These are phyloP conservation scores for Scutellaria barbata DNA, from an alignment of 257 asterid species.

Conservation along the genomic window DNA sequence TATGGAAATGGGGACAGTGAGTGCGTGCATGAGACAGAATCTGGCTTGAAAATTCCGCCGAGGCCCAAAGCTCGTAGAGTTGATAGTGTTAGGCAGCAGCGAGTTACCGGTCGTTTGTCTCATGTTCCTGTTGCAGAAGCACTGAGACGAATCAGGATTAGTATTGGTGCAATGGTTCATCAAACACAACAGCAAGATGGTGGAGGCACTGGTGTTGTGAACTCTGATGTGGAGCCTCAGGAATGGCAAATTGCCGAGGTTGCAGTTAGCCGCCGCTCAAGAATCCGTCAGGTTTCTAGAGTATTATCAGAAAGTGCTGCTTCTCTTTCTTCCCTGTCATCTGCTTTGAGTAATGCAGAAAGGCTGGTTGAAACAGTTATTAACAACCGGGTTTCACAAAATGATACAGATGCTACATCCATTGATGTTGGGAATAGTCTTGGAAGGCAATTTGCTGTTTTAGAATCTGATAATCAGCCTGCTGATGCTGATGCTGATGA, in stretches of 20 bases:
- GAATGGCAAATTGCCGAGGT: slow-evolving; percentile 43
- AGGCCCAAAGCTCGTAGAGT: slow-evolving; percentile 70
- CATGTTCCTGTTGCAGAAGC: slow-evolving; percentile 60
- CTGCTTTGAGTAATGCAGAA: slow-evolving; percentile 73
- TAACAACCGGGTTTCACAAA: slow-evolving; percentile 44
- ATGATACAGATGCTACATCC: slow-evolving; percentile 37
- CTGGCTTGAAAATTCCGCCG: slow-evolving; percentile 58
- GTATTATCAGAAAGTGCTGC: slow-evolving; percentile 76
- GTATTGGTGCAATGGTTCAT: slow-evolving; percentile 46
- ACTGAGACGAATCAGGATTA: slow-evolving; percentile 54
- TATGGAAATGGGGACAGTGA: slow-evolving; percentile 52
- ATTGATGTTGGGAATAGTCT: slow-evolving; percentile 44
- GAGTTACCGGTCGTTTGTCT: slow-evolving; percentile 44
- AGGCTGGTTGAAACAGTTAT: slow-evolving; percentile 72
- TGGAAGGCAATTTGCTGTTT: slow-evolving; percentile 39
- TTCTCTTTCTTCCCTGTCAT: slow-evolving; percentile 73
- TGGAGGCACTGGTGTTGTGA: slow-evolving; percentile 29
- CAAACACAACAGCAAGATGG: slow-evolving; percentile 38
- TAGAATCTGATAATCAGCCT: slow-evolving; percentile 44
- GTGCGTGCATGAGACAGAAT: slow-evolving; percentile 39
- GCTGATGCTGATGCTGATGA: slow-evolving; percentile 41
- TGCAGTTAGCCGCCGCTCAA: slow-evolving; percentile 41
- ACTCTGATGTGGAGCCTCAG: slow-evolving; percentile 32
- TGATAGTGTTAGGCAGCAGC: slow-evolving; percentile 65
- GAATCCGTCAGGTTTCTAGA: slow-evolving; percentile 68